These are phyloP conservation scores for Oldenlandia corymbosa DNA, from an alignment of 257 asterid genomes.

Conservation along the genomic window DNA sequence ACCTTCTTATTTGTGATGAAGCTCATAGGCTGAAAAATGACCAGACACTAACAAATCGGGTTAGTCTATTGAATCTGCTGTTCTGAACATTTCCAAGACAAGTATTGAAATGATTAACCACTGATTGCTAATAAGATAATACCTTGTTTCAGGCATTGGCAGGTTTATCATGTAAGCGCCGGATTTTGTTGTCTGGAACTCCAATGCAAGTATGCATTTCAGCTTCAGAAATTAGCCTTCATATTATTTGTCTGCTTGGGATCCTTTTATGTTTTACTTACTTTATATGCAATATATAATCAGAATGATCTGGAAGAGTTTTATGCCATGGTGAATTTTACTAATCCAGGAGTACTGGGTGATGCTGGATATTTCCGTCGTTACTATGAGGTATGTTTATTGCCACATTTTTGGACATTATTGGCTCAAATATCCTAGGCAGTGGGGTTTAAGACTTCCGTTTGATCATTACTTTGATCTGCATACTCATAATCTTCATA, in stretches of 20 bases:
- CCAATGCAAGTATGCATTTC: conserved; percentile 86
- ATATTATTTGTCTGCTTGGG: conserved; percentile 5
- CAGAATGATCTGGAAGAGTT: conserved; percentile 99
- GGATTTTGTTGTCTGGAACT: conserved; percentile 88
- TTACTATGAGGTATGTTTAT: conserved; percentile 73
- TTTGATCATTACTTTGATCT: no score
- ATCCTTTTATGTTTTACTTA: conserved; percentile 12
- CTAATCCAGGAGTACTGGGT: conserved; percentile 90
- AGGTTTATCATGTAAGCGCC: conserved; percentile 78
- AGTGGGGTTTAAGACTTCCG: no score
- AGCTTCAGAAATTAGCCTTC: conserved; percentile 11
- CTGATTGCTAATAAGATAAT: conserved; percentile 15
- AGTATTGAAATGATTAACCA: not conserved
- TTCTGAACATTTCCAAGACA: not conserved
- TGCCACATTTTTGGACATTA: conserved; percentile 8
- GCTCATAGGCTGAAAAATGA: conserved; percentile 97
- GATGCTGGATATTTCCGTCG: conserved; percentile 88
- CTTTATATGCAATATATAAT: conserved; percentile 2
- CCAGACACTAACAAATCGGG: conserved; percentile 95
- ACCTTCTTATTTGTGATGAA: conserved; percentile 95
- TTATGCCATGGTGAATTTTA: conserved; percentile 94
- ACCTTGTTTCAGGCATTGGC: conserved; percentile 78
- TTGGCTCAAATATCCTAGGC: not conserved
- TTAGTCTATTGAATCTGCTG: conserved; percentile 34
- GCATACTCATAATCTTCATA: conserved; percentile 1